These are phyloP conservation scores for Beauveria asiatica DNA, from an alignment of 2,329 filamentous ascomycete species.

Conservation along the genomic window DNA sequence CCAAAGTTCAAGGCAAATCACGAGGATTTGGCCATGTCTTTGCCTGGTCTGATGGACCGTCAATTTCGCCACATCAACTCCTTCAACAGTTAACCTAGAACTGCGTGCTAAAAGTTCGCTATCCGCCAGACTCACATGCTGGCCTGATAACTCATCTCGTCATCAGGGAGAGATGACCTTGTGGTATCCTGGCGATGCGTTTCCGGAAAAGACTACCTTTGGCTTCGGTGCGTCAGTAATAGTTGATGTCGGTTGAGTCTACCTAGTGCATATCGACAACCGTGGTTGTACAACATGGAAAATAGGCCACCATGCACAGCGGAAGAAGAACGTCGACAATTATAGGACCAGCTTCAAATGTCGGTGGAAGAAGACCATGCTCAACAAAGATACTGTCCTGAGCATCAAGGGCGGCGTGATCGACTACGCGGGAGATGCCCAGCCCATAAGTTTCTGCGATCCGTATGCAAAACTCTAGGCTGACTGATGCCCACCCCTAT, in stretches of 20 bases:
- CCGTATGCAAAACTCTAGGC: neutral
- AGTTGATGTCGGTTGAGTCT: constrained; percentile 53
- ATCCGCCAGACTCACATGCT: constrained; percentile 57
- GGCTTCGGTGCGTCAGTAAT: constrained; percentile 55
- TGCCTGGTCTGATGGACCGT: constrained; percentile 65
- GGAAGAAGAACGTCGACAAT: neutral
- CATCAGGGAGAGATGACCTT: constrained; percentile 54
- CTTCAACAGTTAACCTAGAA: constrained; percentile 1
- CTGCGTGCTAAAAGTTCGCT: constrained; percentile 49
- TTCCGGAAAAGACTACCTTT: constrained; percentile 48
- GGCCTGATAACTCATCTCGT: constrained; percentile 63
- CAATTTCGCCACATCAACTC: constrained; percentile 25
- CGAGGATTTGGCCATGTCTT: constrained; percentile 66
- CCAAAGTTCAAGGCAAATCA: constrained; percentile 52
- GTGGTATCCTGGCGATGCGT: constrained; percentile 52
- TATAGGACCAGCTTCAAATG: too few species aligned
- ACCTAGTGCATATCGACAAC: constrained; percentile 62
- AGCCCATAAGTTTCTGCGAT: neutral
- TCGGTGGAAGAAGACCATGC: neutral
- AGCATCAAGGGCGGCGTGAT: neutral
- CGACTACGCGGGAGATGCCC: neutral
- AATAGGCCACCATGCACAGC: constrained; percentile 26
- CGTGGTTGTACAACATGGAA: constrained; percentile 63
- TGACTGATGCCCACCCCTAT: neutral
- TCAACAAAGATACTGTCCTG: neutral